A percentile compares a stretch with the other conserved stretches of the same genome.
phyloP scores from a whole-genome alignment of 2,329 filamentous ascomycete genomes.

The Aspergillus texensis region DNA sequence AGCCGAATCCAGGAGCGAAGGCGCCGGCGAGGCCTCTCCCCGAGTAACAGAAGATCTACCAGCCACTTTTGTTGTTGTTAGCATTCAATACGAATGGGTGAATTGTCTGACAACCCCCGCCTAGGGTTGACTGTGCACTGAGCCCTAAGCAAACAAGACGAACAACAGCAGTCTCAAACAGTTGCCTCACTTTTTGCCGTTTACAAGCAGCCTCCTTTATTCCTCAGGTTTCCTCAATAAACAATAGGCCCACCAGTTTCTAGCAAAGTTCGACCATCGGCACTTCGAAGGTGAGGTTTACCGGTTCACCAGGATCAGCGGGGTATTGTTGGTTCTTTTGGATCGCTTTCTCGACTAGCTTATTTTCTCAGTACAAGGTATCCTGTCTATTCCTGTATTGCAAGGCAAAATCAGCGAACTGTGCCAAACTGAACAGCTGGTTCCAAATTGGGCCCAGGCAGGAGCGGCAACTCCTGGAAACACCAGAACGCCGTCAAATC shows the following conservation, averaged over 20 bases:
- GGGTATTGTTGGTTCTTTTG: neutral
- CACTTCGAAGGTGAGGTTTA: neutral
- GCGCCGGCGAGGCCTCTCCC: constrained; percentile 19
- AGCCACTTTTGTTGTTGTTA: constrained; percentile 22
- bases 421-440: constrained; percentile 7
- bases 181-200: constrained; percentile 5
- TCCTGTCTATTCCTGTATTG: neutral
- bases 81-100: constrained; percentile 5
- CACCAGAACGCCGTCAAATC: constrained; percentile 5
- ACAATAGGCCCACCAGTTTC: neutral
- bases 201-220: too few species aligned
- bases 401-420: constrained; percentile 3
- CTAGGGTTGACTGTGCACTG: constrained; percentile 1
- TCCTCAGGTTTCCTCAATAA: neutral
- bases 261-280: constrained; percentile 1
- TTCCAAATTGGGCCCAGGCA: constrained; percentile 14
- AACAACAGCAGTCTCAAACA: neutral
- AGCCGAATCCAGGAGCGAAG: constrained; percentile 18
- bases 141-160: constrained; percentile 11
- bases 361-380: neutral
- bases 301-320: neutral
- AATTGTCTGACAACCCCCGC: neutral
- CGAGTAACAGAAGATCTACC: constrained; percentile 23
- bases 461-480: constrained; percentile 16
- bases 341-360: neutral